Percentiles rank a stretch among this genome's conserved stretches.
Conservation (phyloP, 2,329 filamentous ascomycete species). For the Fusarium nanum region DNA sequence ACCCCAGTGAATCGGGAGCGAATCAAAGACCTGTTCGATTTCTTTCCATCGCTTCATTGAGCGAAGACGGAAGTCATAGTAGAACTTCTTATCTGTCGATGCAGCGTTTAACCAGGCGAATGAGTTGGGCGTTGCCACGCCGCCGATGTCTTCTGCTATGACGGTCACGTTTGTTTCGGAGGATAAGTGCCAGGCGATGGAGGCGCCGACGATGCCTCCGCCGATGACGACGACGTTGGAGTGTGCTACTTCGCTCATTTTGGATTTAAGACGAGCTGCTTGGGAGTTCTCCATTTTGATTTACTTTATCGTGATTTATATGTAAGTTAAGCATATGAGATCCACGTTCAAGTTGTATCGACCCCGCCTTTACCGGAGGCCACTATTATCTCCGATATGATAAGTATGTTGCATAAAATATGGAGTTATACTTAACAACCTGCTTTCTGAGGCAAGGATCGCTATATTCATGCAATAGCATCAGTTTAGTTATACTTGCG, state of each 20-base stretch:
- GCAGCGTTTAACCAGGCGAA: slow-evolving; percentile 36
- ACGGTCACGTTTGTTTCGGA: slow-evolving; percentile 26
- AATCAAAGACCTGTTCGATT: slow-evolving; percentile 3
- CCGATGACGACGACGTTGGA: slow-evolving; percentile 30
- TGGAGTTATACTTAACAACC: neutral
- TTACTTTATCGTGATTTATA: neutral
- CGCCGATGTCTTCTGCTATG: slow-evolving; percentile 30
- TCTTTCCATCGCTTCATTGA: slow-evolving; percentile 31
- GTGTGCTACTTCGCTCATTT: neutral
- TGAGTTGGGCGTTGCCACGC: slow-evolving; percentile 19
- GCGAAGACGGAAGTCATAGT: slow-evolving; percentile 32
- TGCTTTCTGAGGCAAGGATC: neutral
- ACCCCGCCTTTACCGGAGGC: slow-evolving; percentile 7
- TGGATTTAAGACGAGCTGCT: neutral
- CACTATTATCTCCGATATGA: slow-evolving; percentile 3
- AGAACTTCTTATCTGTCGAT: slow-evolving; percentile 19
- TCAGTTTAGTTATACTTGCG: neutral
- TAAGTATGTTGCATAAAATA: neutral
- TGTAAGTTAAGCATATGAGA: neutral
- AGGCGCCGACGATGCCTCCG: slow-evolving; percentile 33
- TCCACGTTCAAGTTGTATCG: neutral
- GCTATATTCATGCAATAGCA: neutral
- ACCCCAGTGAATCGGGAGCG: slow-evolving; percentile 26
- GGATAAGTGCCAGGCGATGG: slow-evolving; percentile 36
- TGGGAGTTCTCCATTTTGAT: neutral